Percentiles rank a stretch among this genome's conserved stretches.
These are phyloP conservation scores for Colletotrichum graminicola DNA, from an alignment of 2,329 filamentous ascomycete genomes.

Conservation along the genomic window DNA sequence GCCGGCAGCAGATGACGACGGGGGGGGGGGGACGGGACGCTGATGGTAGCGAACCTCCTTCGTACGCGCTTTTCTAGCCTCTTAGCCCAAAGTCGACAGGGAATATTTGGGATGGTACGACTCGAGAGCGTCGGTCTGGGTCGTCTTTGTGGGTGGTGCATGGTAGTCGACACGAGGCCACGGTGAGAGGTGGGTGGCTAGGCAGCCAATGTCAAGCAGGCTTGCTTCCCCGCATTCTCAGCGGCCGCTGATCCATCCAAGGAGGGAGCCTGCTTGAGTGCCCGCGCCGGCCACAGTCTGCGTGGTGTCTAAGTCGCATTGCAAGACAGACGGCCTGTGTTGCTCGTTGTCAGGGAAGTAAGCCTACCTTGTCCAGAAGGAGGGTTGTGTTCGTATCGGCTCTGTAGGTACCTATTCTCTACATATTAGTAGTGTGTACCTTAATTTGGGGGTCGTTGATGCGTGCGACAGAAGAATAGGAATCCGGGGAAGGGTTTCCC, in stretches of 20 bases:
- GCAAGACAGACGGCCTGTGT: neutral
- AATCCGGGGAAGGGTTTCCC: conserved; percentile 35
- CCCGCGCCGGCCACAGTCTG: neutral
- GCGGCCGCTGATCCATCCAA: conserved; percentile 6
- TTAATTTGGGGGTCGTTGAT: neutral
- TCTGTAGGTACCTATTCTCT: neutral
- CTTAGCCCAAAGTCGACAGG: neutral
- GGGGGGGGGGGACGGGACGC: too few relatives aligned
- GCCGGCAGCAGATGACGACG: neutral
- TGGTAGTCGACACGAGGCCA: neutral
- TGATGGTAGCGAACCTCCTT: neutral
- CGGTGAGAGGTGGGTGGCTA: conserved; percentile 7
- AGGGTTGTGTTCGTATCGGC: neutral
- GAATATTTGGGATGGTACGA: conserved; percentile 19
- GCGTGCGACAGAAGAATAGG: neutral
- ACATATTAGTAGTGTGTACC: neutral
- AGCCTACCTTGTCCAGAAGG: neutral
- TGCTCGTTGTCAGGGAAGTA: conserved; percentile 4
- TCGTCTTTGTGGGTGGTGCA: neutral
- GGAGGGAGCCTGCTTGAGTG: conserved; percentile 15
- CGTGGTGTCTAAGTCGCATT: neutral
- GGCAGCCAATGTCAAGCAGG: conserved; percentile 20
- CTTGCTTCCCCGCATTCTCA: conserved; percentile 30
- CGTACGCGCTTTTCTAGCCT: neutral
- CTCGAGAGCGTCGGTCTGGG: neutral